phyloP scores from a whole-genome alignment of 768 basidiomycete genomes.

The Russula lepida region DNA sequence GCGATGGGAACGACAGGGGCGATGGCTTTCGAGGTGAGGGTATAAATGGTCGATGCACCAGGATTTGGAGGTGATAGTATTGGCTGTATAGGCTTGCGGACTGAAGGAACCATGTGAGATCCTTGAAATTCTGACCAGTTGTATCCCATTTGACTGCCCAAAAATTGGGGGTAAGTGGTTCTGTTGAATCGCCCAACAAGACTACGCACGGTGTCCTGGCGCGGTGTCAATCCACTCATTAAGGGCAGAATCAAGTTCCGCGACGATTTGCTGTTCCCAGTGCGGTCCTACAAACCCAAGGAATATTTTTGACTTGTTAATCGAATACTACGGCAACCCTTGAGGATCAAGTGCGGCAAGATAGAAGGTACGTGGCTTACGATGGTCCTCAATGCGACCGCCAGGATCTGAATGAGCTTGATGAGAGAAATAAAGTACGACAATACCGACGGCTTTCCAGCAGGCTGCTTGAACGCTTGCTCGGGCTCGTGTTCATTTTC shows the following conservation, averaged over 20 bases:
- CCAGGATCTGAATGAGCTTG: conserved; percentile 56
- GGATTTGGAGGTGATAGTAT: conserved; percentile 39
- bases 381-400: conserved; percentile 54
- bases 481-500: conserved; percentile 16
- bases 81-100: conserved; percentile 33
- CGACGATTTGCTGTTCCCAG: conserved; percentile 40
- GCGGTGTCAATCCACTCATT: conserved; percentile 40
- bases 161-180: neutral
- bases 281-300: conserved; percentile 43
- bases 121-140: conserved; percentile 15
- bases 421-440: conserved; percentile 48
- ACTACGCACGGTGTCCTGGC: conserved; percentile 30
- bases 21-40: conserved; percentile 30
- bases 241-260: conserved; percentile 39
- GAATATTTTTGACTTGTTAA: conserved; percentile 54
- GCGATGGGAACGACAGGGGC: conserved; percentile 34
- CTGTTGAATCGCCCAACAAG: neutral
- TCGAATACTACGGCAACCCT: conserved; percentile 47
- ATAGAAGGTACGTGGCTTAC: conserved; percentile 27
- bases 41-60: conserved; percentile 43
- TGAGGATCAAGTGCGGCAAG: neutral
- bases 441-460: conserved; percentile 44
- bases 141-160: conserved; percentile 22
- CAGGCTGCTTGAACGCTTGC: conserved; percentile 51
- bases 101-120: conserved; percentile 26